These are phyloP conservation scores for Dunaliella sp. DNA, from an alignment of 139 green algal species.

Conservation along the genomic window DNA sequence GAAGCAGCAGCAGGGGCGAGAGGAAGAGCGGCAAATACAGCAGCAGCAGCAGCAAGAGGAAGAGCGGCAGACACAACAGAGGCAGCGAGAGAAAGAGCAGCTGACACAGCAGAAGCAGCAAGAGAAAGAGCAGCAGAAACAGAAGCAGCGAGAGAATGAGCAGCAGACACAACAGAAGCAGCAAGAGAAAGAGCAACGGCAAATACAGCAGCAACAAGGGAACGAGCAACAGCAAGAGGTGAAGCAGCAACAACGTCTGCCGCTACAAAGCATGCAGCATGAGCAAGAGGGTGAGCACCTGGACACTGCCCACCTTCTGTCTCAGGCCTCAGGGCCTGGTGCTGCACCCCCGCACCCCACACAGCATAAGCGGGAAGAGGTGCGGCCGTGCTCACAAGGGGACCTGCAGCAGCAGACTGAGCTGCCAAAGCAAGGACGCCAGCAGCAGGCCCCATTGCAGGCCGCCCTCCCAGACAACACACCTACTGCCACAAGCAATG, in stretches of 20 bases:
- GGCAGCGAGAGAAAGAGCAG: neutral
- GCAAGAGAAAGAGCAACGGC: neutral
- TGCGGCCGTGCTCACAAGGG: too few species aligned
- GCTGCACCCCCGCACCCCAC: too few species aligned
- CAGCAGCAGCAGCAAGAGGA: neutral
- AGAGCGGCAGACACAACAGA: neutral
- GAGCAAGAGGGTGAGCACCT: conserved; percentile 8
- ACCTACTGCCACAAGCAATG: too few species aligned
- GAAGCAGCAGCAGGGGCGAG: neutral
- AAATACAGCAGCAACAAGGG: neutral
- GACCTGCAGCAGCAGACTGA: too few species aligned
- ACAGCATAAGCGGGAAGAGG: too few species aligned
- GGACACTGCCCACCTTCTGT: too few species aligned
- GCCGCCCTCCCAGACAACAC: too few species aligned
- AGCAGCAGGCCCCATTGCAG: too few species aligned
- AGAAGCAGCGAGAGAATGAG: neutral
- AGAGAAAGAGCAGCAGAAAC: neutral
- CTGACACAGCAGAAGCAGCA: neutral
- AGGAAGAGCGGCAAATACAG: neutral
- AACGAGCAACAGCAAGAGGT: neutral
- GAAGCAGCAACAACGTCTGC: neutral
- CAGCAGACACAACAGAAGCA: neutral
- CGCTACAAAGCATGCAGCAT: neutral
- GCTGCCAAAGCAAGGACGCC: too few species aligned
- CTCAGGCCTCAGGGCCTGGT: too few species aligned